Percentiles rank a stretch among this genome's conserved stretches.
phyloP scores from a whole-genome alignment of 768 basidiomycete species.

The Phylloporus sp. region DNA sequence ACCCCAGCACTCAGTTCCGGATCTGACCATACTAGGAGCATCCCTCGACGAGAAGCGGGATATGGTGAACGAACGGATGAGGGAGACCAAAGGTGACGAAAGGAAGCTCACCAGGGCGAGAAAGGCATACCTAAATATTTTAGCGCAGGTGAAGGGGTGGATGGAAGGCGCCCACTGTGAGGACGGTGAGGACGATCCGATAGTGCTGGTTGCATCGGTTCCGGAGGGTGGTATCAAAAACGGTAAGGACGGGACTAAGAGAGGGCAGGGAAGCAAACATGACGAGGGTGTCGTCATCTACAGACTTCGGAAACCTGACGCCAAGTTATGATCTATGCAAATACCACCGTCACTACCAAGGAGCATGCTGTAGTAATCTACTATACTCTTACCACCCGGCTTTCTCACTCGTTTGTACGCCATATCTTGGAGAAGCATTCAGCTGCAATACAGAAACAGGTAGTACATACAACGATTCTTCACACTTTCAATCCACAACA shows the following conservation, averaged over 20 bases:
- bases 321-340: slow-evolving; percentile 21
- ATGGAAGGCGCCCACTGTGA: slow-evolving; percentile 5
- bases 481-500: slow-evolving; percentile 11
- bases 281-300: background rate
- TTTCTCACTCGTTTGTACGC: too few species aligned
- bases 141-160: slow-evolving; percentile 7
- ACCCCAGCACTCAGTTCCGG: background rate
- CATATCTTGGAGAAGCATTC: background rate
- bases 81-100: slow-evolving; percentile 14
- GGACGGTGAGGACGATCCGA: slow-evolving; percentile 4
- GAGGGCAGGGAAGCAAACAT: too few species aligned
- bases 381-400: background rate
- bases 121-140: slow-evolving; percentile 13
- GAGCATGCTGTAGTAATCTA: background rate
- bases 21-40: slow-evolving; percentile 10
- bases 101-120: slow-evolving; percentile 17
- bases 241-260: slow-evolving; percentile 4
- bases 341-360: slow-evolving; percentile 6
- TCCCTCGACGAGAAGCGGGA: slow-evolving; percentile 19
- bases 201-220: slow-evolving; percentile 8
- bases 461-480: background rate
- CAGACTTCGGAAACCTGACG: slow-evolving; percentile 10
- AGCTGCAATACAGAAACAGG: too few species aligned
- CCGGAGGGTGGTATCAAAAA: slow-evolving; percentile 3
- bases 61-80: slow-evolving; percentile 12